phyloP scores from a whole-genome alignment of 208 protist genomes.

The Acanthamoeba triangularis region DNA sequence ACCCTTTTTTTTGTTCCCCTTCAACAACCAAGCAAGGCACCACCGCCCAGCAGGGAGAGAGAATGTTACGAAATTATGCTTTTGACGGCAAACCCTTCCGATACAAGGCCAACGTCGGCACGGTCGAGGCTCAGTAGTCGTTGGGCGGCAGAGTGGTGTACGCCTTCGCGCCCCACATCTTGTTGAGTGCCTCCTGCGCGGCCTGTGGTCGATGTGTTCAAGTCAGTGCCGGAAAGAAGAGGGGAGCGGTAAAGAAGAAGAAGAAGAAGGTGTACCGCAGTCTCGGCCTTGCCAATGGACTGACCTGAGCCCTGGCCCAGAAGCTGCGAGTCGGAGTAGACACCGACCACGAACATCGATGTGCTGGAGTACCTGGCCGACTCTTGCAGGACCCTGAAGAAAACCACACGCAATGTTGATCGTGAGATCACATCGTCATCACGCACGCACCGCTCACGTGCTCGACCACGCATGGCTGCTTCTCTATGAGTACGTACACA shows the following conservation, averaged over 20 bases:
- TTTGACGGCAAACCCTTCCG: no score
- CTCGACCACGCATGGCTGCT: neutral
- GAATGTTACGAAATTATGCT: no score
- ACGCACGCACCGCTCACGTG: no score
- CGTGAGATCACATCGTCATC: neutral
- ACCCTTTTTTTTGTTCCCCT: no score
- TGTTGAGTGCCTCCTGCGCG: constrained; percentile 51
- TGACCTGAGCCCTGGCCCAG: constrained; percentile 40
- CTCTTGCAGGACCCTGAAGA: constrained; percentile 38
- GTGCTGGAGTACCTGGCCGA: constrained; percentile 36
- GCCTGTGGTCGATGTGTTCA: constrained; percentile 12
- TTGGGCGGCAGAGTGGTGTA: neutral
- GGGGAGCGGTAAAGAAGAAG: neutral
- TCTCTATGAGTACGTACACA: neutral
- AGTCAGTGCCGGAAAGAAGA: neutral
- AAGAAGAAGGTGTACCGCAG: constrained; percentile 38
- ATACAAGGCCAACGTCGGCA: no score
- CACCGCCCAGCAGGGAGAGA: no score
- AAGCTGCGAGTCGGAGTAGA: constrained; percentile 58
- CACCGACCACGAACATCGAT: constrained; percentile 56
- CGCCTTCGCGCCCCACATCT: constrained; percentile 65
- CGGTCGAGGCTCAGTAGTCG: neutral
- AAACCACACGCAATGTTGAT: no score
- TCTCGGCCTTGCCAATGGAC: constrained; percentile 26
- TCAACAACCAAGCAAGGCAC: no score